Percentiles rank a stretch among this genome's conserved stretches.
These are phyloP conservation scores for Phytophthora foliorum DNA, from an alignment of 352 stramenopile genomes.

Conservation along the genomic window DNA sequence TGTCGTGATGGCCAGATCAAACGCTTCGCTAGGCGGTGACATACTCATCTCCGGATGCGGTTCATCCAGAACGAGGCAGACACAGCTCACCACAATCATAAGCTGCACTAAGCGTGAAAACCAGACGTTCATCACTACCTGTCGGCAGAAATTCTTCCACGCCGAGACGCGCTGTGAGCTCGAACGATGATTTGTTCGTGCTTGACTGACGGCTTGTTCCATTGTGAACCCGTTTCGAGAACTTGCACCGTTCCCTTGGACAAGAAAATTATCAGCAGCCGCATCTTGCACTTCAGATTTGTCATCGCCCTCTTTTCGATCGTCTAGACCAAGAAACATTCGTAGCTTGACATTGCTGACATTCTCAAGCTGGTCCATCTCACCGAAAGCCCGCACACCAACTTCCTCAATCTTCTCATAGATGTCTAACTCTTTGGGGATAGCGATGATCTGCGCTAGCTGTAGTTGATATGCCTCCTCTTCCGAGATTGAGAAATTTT, in stretches of 20 bases:
- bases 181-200: conserved; percentile 12
- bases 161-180: conserved; percentile 9
- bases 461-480: conserved; percentile 88
- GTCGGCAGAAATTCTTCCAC: conserved; percentile 42
- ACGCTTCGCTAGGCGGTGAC: conserved; percentile 43
- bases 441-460: conserved; percentile 84
- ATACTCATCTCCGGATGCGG: conserved; percentile 71
- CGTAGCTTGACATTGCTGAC: conserved; percentile 84
- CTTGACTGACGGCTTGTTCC: conserved; percentile 11
- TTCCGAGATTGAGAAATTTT: conserved; percentile 86
- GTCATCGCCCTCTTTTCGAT: conserved; percentile 27
- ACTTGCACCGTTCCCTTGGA: neutral
- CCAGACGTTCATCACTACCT: conserved; percentile 41
- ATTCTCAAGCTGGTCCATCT: conserved; percentile 85
- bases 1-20: conserved; percentile 45
- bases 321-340: conserved; percentile 79
- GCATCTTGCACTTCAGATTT: neutral
- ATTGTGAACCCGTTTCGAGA: conserved; percentile 9
- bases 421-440: conserved; percentile 85
- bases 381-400: conserved; percentile 76
- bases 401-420: conserved; percentile 87
- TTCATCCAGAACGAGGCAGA: conserved; percentile 79
- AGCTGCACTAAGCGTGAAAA: conserved; percentile 74
- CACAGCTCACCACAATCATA: conserved; percentile 77
- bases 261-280: neutral